Conservation (phyloP, 78 protist species). For the Polysphondylium violaceum region DNA sequence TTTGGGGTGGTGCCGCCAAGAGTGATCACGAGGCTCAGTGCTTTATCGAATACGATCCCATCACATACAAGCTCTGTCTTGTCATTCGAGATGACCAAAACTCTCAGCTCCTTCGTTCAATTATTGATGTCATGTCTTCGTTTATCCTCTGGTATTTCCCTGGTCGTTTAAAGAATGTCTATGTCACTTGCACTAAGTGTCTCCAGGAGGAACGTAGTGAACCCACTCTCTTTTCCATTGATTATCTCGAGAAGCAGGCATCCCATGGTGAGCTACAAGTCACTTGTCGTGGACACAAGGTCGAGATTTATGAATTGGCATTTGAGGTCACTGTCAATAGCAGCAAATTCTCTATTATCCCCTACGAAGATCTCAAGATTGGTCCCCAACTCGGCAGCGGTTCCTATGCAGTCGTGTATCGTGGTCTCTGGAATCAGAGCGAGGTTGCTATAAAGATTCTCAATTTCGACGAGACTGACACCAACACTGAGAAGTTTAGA, state of each 20-base stretch:
- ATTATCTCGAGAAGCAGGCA: conserved; percentile 47
- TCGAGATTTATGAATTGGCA: conserved; percentile 35
- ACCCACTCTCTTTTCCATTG: conserved; percentile 35
- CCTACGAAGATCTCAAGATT: conserved; percentile 38
- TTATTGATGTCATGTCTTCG: conserved; percentile 59
- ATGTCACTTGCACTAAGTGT: conserved; percentile 53
- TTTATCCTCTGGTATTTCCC: conserved; percentile 80
- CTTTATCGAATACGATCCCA: conserved; percentile 27
- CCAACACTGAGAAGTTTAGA: conserved; percentile 49
- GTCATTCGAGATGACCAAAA: conserved; percentile 30
- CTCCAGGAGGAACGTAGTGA: not conserved
- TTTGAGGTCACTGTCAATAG: conserved; percentile 40
- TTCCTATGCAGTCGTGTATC: conserved; percentile 67
- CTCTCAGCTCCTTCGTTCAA: not conserved
- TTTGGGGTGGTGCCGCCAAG: conserved; percentile 71
- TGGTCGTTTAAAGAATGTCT: conserved; percentile 36
- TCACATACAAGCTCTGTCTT: not conserved
- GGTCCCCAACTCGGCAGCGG: conserved; percentile 74
- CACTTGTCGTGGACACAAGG: conserved; percentile 16
- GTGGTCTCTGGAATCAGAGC: conserved; percentile 64
- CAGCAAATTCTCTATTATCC: conserved; percentile 55
- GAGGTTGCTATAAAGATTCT: conserved; percentile 71
- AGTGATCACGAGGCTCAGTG: conserved; percentile 35
- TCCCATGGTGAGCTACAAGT: conserved; percentile 12
- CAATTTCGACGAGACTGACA: conserved; percentile 37